A percentile compares a stretch with the other conserved stretches of the same genome.
phyloP scores from a whole-genome alignment of 345 rosid species.

The Gynandropsis gynandra region DNA sequence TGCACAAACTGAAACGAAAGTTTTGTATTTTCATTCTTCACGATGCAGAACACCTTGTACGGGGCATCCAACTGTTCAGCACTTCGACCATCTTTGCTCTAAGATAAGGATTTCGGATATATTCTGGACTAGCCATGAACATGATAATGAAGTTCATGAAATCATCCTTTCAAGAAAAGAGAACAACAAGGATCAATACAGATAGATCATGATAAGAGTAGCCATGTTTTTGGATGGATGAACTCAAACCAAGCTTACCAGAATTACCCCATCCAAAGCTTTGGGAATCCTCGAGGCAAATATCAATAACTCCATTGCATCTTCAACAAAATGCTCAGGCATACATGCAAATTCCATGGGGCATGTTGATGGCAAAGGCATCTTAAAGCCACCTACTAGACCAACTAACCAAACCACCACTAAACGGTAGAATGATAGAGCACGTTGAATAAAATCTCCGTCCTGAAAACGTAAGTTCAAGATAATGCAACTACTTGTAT shows the following conservation, averaged over 20 bases:
- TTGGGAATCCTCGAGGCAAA: constrained; percentile 90
- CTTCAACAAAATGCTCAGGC: constrained; percentile 99
- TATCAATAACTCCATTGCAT: constrained; percentile 91
- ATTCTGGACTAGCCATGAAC: constrained; percentile 94
- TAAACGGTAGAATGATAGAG: constrained; percentile 79
- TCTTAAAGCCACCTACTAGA: constrained; percentile 90
- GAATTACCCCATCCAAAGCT: constrained; percentile 70
- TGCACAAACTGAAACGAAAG: constrained; percentile 8
- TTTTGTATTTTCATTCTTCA: background rate
- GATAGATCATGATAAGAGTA: background rate
- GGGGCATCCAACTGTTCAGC: constrained; percentile 98
- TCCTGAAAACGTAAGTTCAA: constrained; percentile 40
- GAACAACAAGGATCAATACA: constrained; percentile 11
- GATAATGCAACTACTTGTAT: background rate
- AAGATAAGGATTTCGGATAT: constrained; percentile 84
- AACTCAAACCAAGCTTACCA: constrained; percentile 43
- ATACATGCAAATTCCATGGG: constrained; percentile 88
- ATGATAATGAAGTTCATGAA: constrained; percentile 97
- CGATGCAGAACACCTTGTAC: constrained; percentile 51
- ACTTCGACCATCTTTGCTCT: constrained; percentile 99
- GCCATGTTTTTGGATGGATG: background rate
- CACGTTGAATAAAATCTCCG: constrained; percentile 64
- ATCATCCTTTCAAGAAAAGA: constrained; percentile 64
- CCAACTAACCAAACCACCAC: constrained; percentile 86
- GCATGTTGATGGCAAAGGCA: constrained; percentile 79